Evolutionary conservation across 2,329 filamentous ascomycete genomes (phyloP).

Genomic region (Cordyceps tenuipes): DNA sequence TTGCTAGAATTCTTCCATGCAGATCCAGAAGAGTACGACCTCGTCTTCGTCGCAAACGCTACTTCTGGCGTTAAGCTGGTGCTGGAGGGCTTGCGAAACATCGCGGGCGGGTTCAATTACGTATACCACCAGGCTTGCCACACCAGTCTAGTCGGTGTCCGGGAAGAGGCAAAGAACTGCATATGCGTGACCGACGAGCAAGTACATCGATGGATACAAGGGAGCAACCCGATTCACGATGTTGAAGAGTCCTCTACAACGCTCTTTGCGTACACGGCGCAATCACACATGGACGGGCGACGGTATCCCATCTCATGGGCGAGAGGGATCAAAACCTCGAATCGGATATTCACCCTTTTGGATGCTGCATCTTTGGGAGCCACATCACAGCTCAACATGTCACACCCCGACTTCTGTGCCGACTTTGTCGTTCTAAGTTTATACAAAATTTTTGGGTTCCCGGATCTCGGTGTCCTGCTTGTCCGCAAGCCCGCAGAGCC

Average conservation of each 20-base stretch:
- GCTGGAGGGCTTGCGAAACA: slow-evolving; percentile 64
- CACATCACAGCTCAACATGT: slow-evolving; percentile 67
- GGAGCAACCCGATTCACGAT: slow-evolving; percentile 24
- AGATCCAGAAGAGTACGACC: slow-evolving; percentile 70
- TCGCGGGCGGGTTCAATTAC: slow-evolving; percentile 67
- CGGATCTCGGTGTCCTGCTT: slow-evolving; percentile 78
- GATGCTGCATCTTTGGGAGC: slow-evolving; percentile 78
- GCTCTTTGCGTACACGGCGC: slow-evolving; percentile 74
- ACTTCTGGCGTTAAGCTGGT: slow-evolving; percentile 87
- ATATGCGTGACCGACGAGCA: slow-evolving; percentile 58
- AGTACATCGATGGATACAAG: slow-evolving; percentile 56
- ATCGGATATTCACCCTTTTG: slow-evolving; percentile 56
- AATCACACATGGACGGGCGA: slow-evolving; percentile 86
- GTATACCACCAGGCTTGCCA: slow-evolving; percentile 78
- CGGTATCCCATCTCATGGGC: slow-evolving; percentile 68
- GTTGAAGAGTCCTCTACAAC: slow-evolving; percentile 21
- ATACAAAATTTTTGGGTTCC: slow-evolving; percentile 98
- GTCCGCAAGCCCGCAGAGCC: slow-evolving; percentile 62
- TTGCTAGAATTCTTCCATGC: slow-evolving; percentile 73
- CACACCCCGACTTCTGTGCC: slow-evolving; percentile 51
- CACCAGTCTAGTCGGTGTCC: slow-evolving; percentile 75
- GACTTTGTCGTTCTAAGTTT: slow-evolving; percentile 86
- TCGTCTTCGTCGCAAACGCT: slow-evolving; percentile 88
- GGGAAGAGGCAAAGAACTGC: slow-evolving; percentile 60
- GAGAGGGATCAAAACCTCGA: slow-evolving; percentile 31